Conservation (phyloP, 2,329 filamentous ascomycete species). For the Plenodomus tracheiphilus region DNA sequence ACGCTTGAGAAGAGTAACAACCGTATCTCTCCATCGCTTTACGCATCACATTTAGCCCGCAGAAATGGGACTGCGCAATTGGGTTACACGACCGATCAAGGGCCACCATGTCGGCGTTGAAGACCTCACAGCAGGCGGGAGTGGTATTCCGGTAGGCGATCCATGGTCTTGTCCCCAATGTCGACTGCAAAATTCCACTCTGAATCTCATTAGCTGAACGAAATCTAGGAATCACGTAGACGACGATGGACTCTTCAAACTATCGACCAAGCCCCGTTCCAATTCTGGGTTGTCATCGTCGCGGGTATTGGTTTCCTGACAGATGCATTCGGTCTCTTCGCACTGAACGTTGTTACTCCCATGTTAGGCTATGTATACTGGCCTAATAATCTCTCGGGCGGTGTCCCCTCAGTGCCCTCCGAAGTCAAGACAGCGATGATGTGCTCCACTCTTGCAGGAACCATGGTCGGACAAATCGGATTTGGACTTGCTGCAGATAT, state of each 20-base stretch:
- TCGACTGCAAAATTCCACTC: no score
- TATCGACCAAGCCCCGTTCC: slow-evolving; percentile 39
- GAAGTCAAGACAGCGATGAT: slow-evolving; percentile 44
- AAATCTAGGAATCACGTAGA: slow-evolving; percentile 27
- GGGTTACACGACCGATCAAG: slow-evolving; percentile 35
- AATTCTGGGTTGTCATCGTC: slow-evolving; percentile 44
- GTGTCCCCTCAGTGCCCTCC: slow-evolving; percentile 29
- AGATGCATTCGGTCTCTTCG: slow-evolving; percentile 46
- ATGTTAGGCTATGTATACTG: slow-evolving; percentile 48
- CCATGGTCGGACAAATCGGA: slow-evolving; percentile 43
- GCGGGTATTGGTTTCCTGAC: slow-evolving; percentile 48
- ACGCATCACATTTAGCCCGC: not conserved
- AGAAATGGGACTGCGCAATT: slow-evolving; percentile 35
- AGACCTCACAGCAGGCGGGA: slow-evolving; percentile 37
- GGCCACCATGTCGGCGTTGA: slow-evolving; percentile 34
- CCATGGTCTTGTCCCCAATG: no score
- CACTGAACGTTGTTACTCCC: slow-evolving; percentile 46
- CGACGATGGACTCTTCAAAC: slow-evolving; percentile 39
- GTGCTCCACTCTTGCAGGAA: slow-evolving; percentile 44
- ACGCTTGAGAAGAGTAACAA: no score
- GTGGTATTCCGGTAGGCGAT: slow-evolving; percentile 33
- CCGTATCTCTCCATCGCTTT: not conserved
- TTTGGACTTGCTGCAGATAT: slow-evolving; percentile 46
- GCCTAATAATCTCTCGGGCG: slow-evolving; percentile 25
- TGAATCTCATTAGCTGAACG: not conserved